These are phyloP conservation scores for Lipomyces yamadae DNA, from an alignment of 805 yeast species.

Conservation along the genomic window DNA sequence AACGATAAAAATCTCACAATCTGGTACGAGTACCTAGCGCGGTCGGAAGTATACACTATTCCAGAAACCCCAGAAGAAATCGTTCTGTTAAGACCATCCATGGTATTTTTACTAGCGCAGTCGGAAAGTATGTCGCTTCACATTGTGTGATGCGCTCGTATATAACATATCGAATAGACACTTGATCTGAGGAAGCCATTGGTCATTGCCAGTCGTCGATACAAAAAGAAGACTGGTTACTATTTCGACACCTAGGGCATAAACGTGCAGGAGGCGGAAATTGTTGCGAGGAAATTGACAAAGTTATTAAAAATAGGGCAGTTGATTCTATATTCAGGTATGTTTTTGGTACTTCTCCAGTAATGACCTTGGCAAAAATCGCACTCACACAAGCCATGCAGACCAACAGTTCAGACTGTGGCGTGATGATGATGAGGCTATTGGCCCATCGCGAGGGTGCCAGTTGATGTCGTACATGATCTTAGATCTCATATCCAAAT, in stretches of 20 bases:
- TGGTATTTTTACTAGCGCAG: slow-evolving; percentile 64
- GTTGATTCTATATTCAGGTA: slow-evolving; percentile 17
- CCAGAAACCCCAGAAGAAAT: slow-evolving; percentile 12
- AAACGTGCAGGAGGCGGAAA: slow-evolving; percentile 49
- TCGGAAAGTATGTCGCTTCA: slow-evolving; percentile 22
- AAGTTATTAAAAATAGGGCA: slow-evolving; percentile 22
- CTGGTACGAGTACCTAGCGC: slow-evolving; percentile 61
- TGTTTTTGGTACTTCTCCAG: neutral
- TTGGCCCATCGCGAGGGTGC: slow-evolving; percentile 24
- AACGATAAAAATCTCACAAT: slow-evolving; percentile 72
- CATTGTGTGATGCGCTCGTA: neutral
- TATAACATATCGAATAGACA: slow-evolving; percentile 39
- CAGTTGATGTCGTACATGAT: slow-evolving; percentile 31
- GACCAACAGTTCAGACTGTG: slow-evolving; percentile 40
- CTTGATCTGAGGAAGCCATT: slow-evolving; percentile 64
- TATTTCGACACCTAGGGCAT: slow-evolving; percentile 63
- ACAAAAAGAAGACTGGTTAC: slow-evolving; percentile 54
- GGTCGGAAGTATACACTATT: slow-evolving; percentile 32
- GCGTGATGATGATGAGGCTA: slow-evolving; percentile 33
- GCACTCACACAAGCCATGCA: neutral
- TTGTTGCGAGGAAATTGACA: slow-evolving; percentile 46
- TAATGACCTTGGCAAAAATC: neutral
- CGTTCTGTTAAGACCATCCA: slow-evolving; percentile 59
- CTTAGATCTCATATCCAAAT: slow-evolving; percentile 26
- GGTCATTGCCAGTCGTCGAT: slow-evolving; percentile 68